Evolutionary conservation across 495 filamentous ascomycete genomes (phyloP), one percentile per base, ranked within the genome.

Genomic region (Tuber aestivum): DNA sequence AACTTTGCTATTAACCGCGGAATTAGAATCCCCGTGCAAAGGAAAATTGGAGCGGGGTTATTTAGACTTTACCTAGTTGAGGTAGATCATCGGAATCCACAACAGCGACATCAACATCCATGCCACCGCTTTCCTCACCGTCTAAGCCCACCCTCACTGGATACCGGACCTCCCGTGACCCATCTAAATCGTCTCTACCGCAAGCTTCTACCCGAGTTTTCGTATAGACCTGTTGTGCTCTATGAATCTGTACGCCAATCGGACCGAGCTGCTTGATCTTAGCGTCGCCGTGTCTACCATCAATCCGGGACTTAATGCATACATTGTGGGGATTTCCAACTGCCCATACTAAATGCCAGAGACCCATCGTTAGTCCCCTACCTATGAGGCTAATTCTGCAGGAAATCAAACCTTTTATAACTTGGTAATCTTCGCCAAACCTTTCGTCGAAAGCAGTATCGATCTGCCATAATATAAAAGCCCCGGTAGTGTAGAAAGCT

Each of bases 1-100:
- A 79, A 79, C 10, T 72, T 79, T 35, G 50, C 78, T 79, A 48
- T 38, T 5, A 32, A 27, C 61, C 48, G 3, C 16, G 37, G 69
- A 7, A 41, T 37, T 23, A 61, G 50, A 12, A 32, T 27, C 12
- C 50, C 21, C 12, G 38, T 40, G 38, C 38, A 40, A 32, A 5
- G 4, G 21, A 0, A 20, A 1, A 83, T 78, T 72, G 85, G 80
- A 0, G 85, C 85, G 18, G 87, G 74, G 38, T 82, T 12, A 27
- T 14, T n/a, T 41, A 2, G 48, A 69, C 41, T 50, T 61, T 10
- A 81, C 74, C 79, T 40, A 70, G 77, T 32, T 70, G 75, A 32
- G 70, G 23, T 69, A 35, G 37, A 37, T 79, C 40, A 56, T 70
- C 50, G 12, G 32, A 61, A 32, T 16, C n/a, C n/a, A 5, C n/a